phyloP scores from a whole-genome alignment of 306 rosid genomes.

The Prunus campanulata region DNA sequence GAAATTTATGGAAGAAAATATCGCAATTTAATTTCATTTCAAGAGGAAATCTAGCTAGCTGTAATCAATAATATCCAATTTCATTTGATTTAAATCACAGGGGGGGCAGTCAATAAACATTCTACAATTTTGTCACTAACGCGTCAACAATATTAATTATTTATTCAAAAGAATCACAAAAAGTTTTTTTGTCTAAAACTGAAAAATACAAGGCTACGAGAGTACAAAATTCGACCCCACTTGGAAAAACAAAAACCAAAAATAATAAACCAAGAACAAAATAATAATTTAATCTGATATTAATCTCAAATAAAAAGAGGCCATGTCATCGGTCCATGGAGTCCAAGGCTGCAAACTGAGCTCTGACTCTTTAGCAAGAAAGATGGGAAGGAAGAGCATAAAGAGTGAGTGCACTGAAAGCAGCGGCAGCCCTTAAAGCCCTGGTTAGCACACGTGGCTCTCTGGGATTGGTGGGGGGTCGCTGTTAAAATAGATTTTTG shows the following conservation, averaged over 20 bases:
- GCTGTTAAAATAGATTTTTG: constrained; percentile 7
- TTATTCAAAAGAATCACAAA: background rate
- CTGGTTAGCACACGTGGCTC: constrained; percentile 24
- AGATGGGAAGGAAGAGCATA: background rate
- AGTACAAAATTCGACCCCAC: constrained; percentile 17
- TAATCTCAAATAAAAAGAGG: background rate
- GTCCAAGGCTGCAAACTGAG: constrained; percentile 17
- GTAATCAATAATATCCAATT: constrained; percentile 12
- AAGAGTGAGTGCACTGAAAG: background rate
- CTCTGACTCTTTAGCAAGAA: constrained; percentile 16
- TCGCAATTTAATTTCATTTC: background rate
- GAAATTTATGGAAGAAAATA: background rate
- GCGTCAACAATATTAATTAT: constrained; percentile 1
- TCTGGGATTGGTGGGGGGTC: background rate
- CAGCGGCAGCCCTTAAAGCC: constrained; percentile 7
- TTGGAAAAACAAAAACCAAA: background rate
- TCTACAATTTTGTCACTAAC: constrained; percentile 25
- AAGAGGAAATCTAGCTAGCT: constrained; percentile 6
- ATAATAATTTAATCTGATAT: background rate
- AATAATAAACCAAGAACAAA: background rate
- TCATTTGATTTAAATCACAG: background rate
- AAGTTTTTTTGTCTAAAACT: constrained; percentile 15
- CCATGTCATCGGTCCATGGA: background rate
- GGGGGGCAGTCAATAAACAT: constrained; percentile 20
- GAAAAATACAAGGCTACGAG: constrained; percentile 23